Base-by-base conservation (phyloP, 441 rosid genomes). In the Isatis lusitanica region DNA sequence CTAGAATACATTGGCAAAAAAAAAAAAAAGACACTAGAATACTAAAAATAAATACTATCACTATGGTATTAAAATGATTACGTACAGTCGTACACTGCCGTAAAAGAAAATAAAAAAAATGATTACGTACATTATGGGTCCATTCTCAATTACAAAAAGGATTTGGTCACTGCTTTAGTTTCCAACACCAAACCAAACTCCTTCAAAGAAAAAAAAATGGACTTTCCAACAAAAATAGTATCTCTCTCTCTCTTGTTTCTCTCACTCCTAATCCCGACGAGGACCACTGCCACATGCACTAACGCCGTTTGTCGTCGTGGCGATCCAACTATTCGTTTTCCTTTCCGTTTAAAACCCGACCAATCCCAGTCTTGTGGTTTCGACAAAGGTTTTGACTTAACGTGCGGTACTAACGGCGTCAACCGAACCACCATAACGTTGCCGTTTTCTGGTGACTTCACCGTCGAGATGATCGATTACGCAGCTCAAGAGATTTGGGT, bases 401-500 rank as follows among this genome's bases (percentile, higher is more conserved):
- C 85, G 44, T 89, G 97, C 44, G 81, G 79, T 61, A 35, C 9
- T 31, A 43, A 71, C 74, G 60, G 24, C 75, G 73, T 71, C 36
- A 68, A 83, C 76, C 63, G 66, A 17, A 83, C 91, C 11, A 78
- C 75, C 31, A 71, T 91, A n/a, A 56, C 79, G 46, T 70, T 89
- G 0, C 92, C 90, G 18, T 57, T 59, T 17, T 77, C 86, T 4
- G 86, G 82, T 30, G 66, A 43, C n/a, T 85, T 91, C 78, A 73
- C 42, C 57, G 73, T 91, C 70, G 85, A 71, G 11, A 71, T 63
- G 4, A 83, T 91, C 26, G 83, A 88, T 70, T 91, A 91, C 71
- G 82, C 31, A 0, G 63, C 75, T 13, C 94, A 89, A 38, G 83
- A 85, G 76, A 48, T 91, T 48, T 77, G 83, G 89, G 77, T 86